Base-by-base conservation (phyloP, 768 basidiomycete species). In the Termitomyces heimii region DNA sequence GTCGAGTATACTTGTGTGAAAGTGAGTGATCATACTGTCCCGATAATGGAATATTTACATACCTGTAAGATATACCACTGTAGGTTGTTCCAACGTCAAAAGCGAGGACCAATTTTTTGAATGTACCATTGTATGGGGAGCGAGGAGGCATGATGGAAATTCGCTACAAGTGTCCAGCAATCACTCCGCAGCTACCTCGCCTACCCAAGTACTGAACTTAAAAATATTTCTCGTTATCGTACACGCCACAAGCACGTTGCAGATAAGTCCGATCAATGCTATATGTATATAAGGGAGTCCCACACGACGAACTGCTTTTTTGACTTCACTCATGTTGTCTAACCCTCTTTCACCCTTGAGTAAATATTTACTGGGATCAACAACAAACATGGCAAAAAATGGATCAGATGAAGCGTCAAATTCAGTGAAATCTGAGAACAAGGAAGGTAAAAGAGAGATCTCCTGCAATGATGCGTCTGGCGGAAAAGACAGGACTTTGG, bases 81-180 rank as follows among this genome's bases (percentile, higher is more conserved):
- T 67, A 80, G 2, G 78, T 82, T 1, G 77, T 82, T 8, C 82
- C 82, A 2, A 82, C 65, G 55, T 83, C 82, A 37, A 83, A 77
- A 0, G 79, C 79, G 26, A 82, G 59, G 5, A 82, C 74, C 6
- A 82, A 67, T 56, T 75, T 75, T 39, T 75, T 73, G 31, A 62
- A 56, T 8, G 68, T n/a, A 18, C 80, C 81, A 31, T 62, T 64
- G 67, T 77, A 79, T 2, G 73, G 71, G 32, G 67, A 60, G 63
- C 77, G 65, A 45, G 58, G 35, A n/a, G 60, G 50, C 62, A 63
- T 68, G 55, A 24, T 52, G 44, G 43, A 42, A 35, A 35, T 31
- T 48, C n/a, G 47, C 12, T 37, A 46, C 49, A 51, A 46, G 39
- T 52, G 29, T 35, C 10, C 4, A n/a, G 32, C 20, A 22, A 54